Conservation (phyloP, 2,329 filamentous ascomycete genomes). For the Gnomoniopsis sp. region DNA sequence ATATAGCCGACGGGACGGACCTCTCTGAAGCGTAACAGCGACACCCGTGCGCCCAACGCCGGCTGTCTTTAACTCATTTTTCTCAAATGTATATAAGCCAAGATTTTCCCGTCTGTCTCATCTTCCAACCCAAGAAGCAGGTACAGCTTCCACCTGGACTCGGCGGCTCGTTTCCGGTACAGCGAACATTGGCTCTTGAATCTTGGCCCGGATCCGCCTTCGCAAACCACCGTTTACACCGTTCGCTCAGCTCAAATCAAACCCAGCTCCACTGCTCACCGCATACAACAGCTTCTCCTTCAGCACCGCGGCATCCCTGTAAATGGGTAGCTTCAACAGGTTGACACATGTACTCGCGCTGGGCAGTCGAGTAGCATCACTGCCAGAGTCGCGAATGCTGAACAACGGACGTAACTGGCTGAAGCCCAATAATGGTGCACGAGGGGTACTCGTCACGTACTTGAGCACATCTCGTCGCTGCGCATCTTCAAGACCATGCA, state of each 20-base stretch:
- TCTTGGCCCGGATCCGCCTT: not conserved
- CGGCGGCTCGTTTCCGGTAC: too few species aligned
- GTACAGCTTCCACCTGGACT: too few species aligned
- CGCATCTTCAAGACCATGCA: constrained; percentile 69
- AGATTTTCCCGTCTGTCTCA: too few species aligned
- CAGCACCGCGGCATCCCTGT: constrained; percentile 62
- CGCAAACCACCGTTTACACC: not conserved
- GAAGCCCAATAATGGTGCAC: constrained; percentile 87
- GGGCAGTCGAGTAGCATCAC: constrained; percentile 73
- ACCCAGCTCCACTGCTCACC: constrained; percentile 84
- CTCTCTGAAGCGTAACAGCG: too few species aligned
- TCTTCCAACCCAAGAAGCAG: not conserved
- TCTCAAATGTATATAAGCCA: too few species aligned
- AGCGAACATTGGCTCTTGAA: not conserved
- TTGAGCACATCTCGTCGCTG: constrained; percentile 86
- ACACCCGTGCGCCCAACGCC: too few species aligned
- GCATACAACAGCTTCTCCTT: constrained; percentile 85
- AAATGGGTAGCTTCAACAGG: constrained; percentile 84
- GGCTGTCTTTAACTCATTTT: too few species aligned
- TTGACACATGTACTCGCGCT: constrained; percentile 97
- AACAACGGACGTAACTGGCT: constrained; percentile 80
- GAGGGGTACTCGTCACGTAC: constrained; percentile 90
- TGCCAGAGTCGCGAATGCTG: constrained; percentile 80
- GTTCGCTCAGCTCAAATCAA: constrained; percentile 65
- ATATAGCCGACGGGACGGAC: too few species aligned